These are phyloP conservation scores for Fraxinus sp. DNA, from an alignment of 305 asterid species.

Conservation along the genomic window DNA sequence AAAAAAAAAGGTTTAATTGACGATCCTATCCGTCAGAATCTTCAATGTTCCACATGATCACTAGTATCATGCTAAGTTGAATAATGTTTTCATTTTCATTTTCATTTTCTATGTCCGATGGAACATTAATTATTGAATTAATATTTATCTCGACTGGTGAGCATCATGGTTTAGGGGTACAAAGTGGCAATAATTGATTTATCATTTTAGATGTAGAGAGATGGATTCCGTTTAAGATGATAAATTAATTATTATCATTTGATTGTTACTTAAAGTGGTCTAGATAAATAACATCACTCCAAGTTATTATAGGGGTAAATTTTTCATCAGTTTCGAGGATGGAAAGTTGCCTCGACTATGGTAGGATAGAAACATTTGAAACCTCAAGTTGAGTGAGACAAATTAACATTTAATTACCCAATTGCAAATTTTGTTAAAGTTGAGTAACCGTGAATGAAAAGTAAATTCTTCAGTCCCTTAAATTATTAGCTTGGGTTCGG, in stretches of 20 bases:
- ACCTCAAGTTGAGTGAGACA: background rate
- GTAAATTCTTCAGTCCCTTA: constrained; percentile 15
- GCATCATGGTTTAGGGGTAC: too few relatives aligned
- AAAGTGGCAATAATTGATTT: background rate
- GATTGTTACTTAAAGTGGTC: background rate
- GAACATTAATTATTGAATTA: too few relatives aligned
- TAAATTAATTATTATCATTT: too few relatives aligned
- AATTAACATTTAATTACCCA: background rate
- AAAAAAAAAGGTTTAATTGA: background rate
- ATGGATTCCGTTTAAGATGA: too few relatives aligned
- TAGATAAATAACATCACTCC: background rate
- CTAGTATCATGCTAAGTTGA: background rate
- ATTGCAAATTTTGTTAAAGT: background rate
- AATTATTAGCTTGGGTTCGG: constrained; percentile 29
- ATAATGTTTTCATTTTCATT: too few relatives aligned
- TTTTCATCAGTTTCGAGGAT: background rate
- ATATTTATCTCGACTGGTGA: too few relatives aligned
- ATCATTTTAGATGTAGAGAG: too few relatives aligned
- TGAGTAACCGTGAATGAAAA: background rate
- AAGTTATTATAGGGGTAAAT: too few relatives aligned
- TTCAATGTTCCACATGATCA: background rate
- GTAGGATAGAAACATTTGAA: background rate
- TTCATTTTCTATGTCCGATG: background rate
- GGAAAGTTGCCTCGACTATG: background rate
- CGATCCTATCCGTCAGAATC: background rate